Evolutionary conservation across 176 grass and related monocot species (phyloP).

Genomic region (Thinopyrum elongatum): DNA sequence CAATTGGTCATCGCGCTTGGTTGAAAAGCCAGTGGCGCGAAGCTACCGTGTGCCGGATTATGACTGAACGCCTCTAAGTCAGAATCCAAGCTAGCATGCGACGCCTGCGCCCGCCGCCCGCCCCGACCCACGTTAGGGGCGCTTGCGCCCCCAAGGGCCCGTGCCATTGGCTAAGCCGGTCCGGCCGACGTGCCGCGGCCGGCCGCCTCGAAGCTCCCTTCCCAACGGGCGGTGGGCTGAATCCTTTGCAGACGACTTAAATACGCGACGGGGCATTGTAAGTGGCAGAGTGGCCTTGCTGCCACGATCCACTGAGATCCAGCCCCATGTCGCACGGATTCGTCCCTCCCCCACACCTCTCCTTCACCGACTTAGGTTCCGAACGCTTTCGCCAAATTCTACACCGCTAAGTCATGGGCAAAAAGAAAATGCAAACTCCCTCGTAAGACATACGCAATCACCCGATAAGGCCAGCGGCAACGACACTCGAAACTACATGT

Average conservation of each 20-base stretch:
- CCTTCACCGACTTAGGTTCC: too few relatives aligned
- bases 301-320: conserved; percentile 68
- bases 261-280: conserved; percentile 71
- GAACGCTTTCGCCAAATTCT: too few relatives aligned
- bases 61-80: conserved; percentile 64
- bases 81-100: conserved; percentile 48
- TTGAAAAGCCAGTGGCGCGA: conserved; percentile 67
- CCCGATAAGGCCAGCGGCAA: too few relatives aligned
- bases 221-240: conserved; percentile 36
- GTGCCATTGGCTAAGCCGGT: not conserved
- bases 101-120: not conserved
- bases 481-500: too few relatives aligned
- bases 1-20: conserved; percentile 67
- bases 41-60: conserved; percentile 66
- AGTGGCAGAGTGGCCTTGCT: conserved; percentile 73
- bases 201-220: conserved; percentile 22
- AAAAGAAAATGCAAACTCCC: too few relatives aligned
- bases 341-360: conserved; percentile 36
- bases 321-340: conserved; percentile 47
- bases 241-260: conserved; percentile 79
- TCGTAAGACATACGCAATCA: too few relatives aligned
- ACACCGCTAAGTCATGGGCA: too few relatives aligned
- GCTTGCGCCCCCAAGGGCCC: conserved; percentile 3
- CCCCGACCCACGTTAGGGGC: conserved; percentile 18
- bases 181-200: not conserved